Evolutionary conservation across 305 asterid species (phyloP).

Genomic region (Solanum hybrid): DNA sequence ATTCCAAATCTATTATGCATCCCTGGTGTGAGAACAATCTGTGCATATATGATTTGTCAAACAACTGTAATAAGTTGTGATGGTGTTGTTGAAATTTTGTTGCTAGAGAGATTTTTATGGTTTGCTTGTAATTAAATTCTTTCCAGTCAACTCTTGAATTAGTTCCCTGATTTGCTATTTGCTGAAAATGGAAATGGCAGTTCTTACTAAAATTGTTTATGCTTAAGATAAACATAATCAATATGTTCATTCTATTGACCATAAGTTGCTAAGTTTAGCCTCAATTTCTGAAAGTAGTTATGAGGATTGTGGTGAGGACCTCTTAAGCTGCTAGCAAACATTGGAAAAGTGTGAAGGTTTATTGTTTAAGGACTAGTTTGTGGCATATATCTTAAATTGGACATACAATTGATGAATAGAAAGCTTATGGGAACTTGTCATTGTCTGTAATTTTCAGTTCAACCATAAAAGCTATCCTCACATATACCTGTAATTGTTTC

Average conservation of each 20-base stretch:
- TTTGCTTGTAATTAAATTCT: background rate
- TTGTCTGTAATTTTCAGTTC: background rate
- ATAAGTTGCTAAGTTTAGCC: background rate
- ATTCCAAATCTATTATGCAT: background rate
- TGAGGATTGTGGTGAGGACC: background rate
- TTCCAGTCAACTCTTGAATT: background rate
- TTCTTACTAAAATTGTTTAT: background rate
- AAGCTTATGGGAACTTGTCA: background rate
- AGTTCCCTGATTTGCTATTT: background rate
- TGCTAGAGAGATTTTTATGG: background rate
- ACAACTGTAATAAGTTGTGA: background rate
- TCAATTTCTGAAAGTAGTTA: background rate
- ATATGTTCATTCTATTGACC: background rate
- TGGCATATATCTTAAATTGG: background rate
- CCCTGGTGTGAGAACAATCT: background rate
- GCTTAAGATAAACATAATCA: background rate
- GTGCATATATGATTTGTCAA: background rate
- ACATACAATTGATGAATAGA: background rate
- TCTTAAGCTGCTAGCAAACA: background rate
- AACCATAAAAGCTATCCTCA: background rate
- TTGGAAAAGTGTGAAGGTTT: background rate
- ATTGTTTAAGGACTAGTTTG: background rate
- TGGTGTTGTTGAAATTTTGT: background rate
- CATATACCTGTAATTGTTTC: background rate
- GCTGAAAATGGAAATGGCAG: background rate